Base-by-base conservation (phyloP, 1,284 basidiomycete species). In the Pseudozyma pruni region DNA sequence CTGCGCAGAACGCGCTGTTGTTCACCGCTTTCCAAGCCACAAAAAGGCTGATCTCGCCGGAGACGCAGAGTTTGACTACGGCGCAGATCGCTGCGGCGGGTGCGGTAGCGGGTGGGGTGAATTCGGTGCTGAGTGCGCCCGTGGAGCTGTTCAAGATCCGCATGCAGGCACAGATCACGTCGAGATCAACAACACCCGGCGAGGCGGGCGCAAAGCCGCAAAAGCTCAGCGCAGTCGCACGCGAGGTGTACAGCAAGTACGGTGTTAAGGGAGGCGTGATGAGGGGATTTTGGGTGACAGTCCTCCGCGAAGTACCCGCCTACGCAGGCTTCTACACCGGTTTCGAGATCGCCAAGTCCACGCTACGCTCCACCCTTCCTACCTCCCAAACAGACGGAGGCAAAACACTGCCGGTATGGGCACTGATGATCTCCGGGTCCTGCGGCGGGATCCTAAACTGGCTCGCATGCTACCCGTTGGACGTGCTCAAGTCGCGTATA, bases 211-310 rank as follows among this genome's bases (percentile, higher is more conserved):
- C 85, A 3, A 85, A 87, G 10, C 85, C 86, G 6, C 92, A 94
- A 80, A 91, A 94, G 84, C 87, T 88, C 39, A 86, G 96, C 29
- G 85, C 85, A 3, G 86, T 96, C 4, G 88, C 88, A 6, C 85
- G 83, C 17, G 91, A 94, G 10, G 53, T 94, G 88, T 95, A 92
- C 90, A 82, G 79, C 27, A 84, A 91, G 55, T 92, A 90, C 86
- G 94, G 95, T 0, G 89, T 97, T 70, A 85, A 88, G 39, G 86
- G 88, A 59, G 95, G 95, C 8, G 87, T 98, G 49, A 96, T 98
- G 94, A 86, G 95, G 31, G 95, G 95, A 0, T 98, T 94, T 82
- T 96, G 94, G 93, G 87, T 94, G n/a, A 98, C 95, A 0, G 89
- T 97, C 25, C 87, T 89, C 0, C 86, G 94, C 74, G 95, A 98